A percentile compares a stretch with the other conserved stretches of the same genome.
Evolutionary conservation across 208 protist species (phyloP).

Genomic region (Crithidia sp.): DNA sequence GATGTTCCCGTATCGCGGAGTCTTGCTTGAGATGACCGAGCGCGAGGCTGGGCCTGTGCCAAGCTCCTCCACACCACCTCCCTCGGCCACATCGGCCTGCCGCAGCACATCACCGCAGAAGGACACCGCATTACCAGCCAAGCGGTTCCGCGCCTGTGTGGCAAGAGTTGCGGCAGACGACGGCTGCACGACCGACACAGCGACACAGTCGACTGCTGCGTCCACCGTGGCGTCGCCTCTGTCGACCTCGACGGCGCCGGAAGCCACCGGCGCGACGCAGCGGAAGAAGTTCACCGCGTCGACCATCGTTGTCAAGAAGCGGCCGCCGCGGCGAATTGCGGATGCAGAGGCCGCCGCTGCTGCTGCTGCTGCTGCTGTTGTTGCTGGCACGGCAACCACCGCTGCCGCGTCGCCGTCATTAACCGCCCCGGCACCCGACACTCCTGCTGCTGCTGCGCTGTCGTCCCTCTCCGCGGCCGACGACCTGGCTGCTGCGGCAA

Average conservation of each 20-base stretch:
- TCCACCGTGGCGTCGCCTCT: background rate
- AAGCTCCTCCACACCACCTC: background rate
- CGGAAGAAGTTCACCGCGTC: constrained; percentile 2
- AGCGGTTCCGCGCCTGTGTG: constrained; percentile 5
- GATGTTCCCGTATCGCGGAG: constrained; percentile 25
- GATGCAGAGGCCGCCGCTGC: constrained; percentile 8
- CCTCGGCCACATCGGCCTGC: background rate
- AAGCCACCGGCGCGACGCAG: background rate
- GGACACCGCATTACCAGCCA: background rate
- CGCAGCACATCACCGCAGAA: background rate
- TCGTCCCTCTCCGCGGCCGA: background rate
- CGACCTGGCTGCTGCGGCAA: background rate
- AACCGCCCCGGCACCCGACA: background rate
- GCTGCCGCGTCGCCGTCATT: background rate
- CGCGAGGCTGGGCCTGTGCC: background rate
- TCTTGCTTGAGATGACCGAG: constrained; percentile 3
- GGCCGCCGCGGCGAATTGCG: constrained; percentile 9
- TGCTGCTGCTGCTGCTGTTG: background rate
- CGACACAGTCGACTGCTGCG: background rate
- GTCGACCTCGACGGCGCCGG: background rate
- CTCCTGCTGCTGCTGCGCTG: background rate
- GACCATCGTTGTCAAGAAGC: constrained; percentile 20
- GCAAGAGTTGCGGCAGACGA: background rate
- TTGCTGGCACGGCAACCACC: background rate
- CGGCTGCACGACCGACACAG: background rate